Percentiles rank a stretch among this genome's conserved stretches.
phyloP scores from a whole-genome alignment of 169 alveolate species.

The Cyclospora cayetanensis region DNA sequence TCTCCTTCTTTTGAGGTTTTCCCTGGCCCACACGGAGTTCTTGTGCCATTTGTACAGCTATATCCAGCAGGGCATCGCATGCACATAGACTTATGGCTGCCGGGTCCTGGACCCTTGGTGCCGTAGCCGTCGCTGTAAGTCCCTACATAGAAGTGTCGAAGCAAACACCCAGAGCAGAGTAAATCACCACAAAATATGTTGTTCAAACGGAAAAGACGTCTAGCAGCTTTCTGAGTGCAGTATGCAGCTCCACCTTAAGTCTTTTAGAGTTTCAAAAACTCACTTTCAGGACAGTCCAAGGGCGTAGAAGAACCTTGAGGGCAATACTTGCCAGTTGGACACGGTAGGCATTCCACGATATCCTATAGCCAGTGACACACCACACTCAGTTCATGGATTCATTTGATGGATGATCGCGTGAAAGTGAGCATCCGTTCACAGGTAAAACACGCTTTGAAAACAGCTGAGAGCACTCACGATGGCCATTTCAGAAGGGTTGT shows the following conservation, averaged over 20 bases:
- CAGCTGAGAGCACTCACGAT: too few relatives aligned
- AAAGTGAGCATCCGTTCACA: background rate
- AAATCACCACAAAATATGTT: background rate
- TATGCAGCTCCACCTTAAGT: background rate
- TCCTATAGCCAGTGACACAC: conserved; percentile 13
- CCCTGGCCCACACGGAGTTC: conserved; percentile 5
- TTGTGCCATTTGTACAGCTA: conserved; percentile 1
- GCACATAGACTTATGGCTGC: conserved; percentile 23
- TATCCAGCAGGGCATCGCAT: conserved; percentile 33
- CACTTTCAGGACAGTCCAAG: conserved; percentile 73
- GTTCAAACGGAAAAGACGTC: background rate
- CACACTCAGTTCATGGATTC: background rate
- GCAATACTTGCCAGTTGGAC: conserved; percentile 80
- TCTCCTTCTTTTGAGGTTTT: conserved; percentile 37
- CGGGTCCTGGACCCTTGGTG: conserved; percentile 39
- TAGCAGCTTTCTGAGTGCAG: background rate
- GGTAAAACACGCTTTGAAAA: background rate
- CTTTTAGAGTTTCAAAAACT: background rate
- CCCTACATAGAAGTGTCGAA: background rate
- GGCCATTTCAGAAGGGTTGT: conserved; percentile 29
- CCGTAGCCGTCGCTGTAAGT: conserved; percentile 51
- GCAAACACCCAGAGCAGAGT: background rate
- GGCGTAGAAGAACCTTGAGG: conserved; percentile 76
- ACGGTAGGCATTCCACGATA: conserved; percentile 28
- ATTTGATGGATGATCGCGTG: background rate